A percentile compares a stretch with the other conserved stretches of the same genome.
phyloP scores from a whole-genome alignment of 2,329 filamentous ascomycete species.

The Pyricularia grisea region DNA sequence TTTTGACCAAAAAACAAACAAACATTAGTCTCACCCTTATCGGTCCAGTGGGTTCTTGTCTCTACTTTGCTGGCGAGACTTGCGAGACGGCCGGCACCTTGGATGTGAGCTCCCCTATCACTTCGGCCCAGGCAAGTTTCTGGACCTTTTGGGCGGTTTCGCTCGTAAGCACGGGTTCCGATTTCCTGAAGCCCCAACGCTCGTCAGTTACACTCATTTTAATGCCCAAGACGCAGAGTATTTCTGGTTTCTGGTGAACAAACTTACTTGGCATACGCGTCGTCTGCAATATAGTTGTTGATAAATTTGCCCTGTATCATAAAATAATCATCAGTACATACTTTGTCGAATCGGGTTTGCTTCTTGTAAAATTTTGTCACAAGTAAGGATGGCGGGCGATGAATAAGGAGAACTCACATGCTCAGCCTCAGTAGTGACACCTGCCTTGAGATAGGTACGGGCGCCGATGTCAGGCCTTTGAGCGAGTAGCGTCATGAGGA shows the following conservation, averaged over 20 bases:
- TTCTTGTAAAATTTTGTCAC: not conserved
- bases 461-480: slow-evolving; percentile 7
- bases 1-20: not conserved
- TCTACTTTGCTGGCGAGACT: not conserved
- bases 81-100: slow-evolving; percentile 1
- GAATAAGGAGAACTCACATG: not conserved
- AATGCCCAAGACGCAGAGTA: not conserved
- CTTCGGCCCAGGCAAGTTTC: slow-evolving; percentile 7
- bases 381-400: not conserved
- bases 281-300: slow-evolving; percentile 5
- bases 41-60: not conserved
- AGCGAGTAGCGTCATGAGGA: slow-evolving; percentile 1
- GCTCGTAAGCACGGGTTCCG: slow-evolving; percentile 2
- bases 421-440: slow-evolving; percentile 4
- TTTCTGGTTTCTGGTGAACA: not conserved
- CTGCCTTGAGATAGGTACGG: slow-evolving; percentile 5
- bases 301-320: slow-evolving; percentile 7
- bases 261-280: slow-evolving; percentile 5
- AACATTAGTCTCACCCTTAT: not conserved
- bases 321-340: not conserved
- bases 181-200: slow-evolving; percentile 1
- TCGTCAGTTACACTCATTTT: not conserved
- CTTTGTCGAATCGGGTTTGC: not conserved
- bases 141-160: slow-evolving; percentile 5
- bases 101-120: slow-evolving; percentile 1